phyloP scores from a whole-genome alignment of 1,284 basidiomycete species.

The Schizophyllum amplum region DNA sequence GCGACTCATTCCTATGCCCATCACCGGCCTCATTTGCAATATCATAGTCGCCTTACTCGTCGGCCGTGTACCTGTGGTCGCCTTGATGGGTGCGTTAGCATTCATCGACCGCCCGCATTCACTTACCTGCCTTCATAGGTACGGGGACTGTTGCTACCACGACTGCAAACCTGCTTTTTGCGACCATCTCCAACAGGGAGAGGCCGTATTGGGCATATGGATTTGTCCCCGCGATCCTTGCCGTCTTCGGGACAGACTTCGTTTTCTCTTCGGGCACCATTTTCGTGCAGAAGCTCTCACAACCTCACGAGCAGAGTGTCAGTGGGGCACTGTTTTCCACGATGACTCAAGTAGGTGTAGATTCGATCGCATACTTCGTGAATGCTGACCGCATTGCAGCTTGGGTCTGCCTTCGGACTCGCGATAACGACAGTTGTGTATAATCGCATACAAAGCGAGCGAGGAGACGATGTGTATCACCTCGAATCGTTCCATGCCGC shows the following conservation, averaged over 20 bases:
- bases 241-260: constrained; percentile 63
- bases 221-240: constrained; percentile 58
- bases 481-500: constrained; percentile 53
- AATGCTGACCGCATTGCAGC: neutral
- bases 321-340: constrained; percentile 57
- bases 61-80: constrained; percentile 35
- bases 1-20: constrained; percentile 55
- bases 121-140: constrained; percentile 18
- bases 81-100: constrained; percentile 31
- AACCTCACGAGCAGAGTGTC: constrained; percentile 55
- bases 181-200: constrained; percentile 37
- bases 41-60: constrained; percentile 44
- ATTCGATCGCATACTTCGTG: neutral
- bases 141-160: constrained; percentile 42
- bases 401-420: constrained; percentile 10
- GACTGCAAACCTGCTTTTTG: constrained; percentile 50
- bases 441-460: neutral
- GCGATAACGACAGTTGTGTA: constrained; percentile 9
- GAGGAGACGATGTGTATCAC: constrained; percentile 17
- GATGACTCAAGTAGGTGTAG: constrained; percentile 38
- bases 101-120: too few relatives aligned
- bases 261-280: constrained; percentile 57
- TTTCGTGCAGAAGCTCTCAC: constrained; percentile 51
- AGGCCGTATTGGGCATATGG: constrained; percentile 57
- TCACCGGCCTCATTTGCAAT: constrained; percentile 50